These are phyloP conservation scores for Curvularia hawaiiensis DNA, from an alignment of 2,329 filamentous ascomycete species.

Conservation along the genomic window DNA sequence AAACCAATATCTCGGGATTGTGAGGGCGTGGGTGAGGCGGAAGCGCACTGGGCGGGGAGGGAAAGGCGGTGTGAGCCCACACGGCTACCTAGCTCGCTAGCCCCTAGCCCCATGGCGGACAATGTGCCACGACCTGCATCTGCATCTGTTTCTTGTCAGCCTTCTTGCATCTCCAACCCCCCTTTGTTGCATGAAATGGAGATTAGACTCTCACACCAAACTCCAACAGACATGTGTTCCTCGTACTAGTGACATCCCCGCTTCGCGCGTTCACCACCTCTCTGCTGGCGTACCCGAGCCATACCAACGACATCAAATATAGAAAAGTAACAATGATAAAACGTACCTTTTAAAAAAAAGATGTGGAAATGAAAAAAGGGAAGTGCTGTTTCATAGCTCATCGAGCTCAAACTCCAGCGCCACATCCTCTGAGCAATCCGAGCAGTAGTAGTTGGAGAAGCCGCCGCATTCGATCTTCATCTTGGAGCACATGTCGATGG, in stretches of 20 bases:
- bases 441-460: constrained; percentile 53
- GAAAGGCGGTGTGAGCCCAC: not conserved
- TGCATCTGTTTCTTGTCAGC: not conserved
- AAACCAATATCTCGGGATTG: not conserved
- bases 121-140: not conserved
- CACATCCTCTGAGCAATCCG: constrained; percentile 52
- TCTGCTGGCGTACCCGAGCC: not conserved
- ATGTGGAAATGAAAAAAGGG: too few species aligned
- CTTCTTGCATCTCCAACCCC: not conserved
- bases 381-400: constrained; percentile 43
- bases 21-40: not conserved
- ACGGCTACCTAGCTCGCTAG: not conserved
- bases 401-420: constrained; percentile 51
- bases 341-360: not conserved
- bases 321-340: not conserved
- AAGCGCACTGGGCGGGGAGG: not conserved
- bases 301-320: not conserved
- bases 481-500: constrained; percentile 55
- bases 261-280: too few species aligned
- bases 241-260: too few species aligned
- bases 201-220: too few species aligned
- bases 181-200: too few species aligned
- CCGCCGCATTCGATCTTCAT: constrained; percentile 49
- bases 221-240: too few species aligned
- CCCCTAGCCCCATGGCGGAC: not conserved